A percentile compares a stretch with the other conserved stretches of the same genome.
Conservation (phyloP, 495 filamentous ascomycete genomes). For the Cercophora samala region DNA sequence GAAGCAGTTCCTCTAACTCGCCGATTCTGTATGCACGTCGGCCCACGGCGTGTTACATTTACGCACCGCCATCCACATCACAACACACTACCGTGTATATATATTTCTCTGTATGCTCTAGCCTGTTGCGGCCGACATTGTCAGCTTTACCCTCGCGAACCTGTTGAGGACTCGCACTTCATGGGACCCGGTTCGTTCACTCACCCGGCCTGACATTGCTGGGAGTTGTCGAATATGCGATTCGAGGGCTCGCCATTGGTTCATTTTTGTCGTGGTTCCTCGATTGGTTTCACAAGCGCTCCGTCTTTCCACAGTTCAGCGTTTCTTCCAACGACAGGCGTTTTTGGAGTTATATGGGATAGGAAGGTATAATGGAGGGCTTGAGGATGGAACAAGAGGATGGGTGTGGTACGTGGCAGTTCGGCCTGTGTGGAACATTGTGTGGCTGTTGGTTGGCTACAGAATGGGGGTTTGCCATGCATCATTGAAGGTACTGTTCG, state of each 20-base stretch:
- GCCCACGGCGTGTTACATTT: background rate
- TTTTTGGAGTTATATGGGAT: background rate
- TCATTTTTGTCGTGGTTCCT: background rate
- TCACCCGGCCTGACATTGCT: background rate
- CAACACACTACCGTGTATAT: background rate
- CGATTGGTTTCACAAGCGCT: background rate
- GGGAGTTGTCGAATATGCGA: background rate
- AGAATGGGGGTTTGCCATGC: background rate
- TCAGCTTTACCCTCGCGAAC: background rate
- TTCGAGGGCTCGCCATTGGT: background rate
- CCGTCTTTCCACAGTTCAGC: background rate
- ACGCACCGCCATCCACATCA: background rate
- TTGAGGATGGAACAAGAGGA: background rate
- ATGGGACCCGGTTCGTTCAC: background rate
- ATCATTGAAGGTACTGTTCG: background rate
- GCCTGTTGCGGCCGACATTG: background rate
- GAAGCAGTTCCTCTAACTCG: background rate
- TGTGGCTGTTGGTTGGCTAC: background rate
- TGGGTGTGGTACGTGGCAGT: background rate
- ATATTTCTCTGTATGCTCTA: background rate
- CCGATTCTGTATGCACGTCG: background rate
- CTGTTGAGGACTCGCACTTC: background rate
- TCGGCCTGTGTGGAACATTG: background rate
- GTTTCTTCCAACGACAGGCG: background rate
- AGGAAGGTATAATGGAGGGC: background rate